Evolutionary conservation across 805 yeast genomes (phyloP).

Genomic region (Saccharomycopsis amapae): DNA sequence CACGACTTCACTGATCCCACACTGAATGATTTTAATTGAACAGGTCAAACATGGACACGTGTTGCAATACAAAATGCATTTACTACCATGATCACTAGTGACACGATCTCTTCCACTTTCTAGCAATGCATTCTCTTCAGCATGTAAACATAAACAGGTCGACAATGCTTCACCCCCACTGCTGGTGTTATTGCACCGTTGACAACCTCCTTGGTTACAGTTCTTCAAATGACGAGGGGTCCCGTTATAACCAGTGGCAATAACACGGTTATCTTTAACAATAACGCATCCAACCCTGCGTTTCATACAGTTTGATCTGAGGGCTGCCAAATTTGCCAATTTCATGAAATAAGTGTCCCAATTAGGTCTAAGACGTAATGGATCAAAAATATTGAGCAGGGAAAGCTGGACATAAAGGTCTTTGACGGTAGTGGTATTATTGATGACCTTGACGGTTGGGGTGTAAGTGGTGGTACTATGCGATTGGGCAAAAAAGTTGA

Average conservation of each 20-base stretch:
- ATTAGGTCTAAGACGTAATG: slow-evolving; percentile 68
- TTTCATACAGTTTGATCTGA: slow-evolving; percentile 94
- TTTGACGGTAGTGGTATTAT: slow-evolving; percentile 34
- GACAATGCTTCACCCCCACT: slow-evolving; percentile 54
- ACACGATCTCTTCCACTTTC: slow-evolving; percentile 91
- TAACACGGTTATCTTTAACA: slow-evolving; percentile 74
- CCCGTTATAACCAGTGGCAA: slow-evolving; percentile 97
- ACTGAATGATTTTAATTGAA: slow-evolving; percentile 88
- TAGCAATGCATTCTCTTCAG: slow-evolving; percentile 91
- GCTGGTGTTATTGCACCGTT: slow-evolving; percentile 68
- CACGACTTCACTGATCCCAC: slow-evolving; percentile 86
- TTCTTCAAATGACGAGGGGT: slow-evolving; percentile 84
- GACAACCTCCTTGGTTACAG: slow-evolving; percentile 95
- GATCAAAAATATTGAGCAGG: slow-evolving; percentile 40
- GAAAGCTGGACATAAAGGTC: slow-evolving; percentile 34
- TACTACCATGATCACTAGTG: slow-evolving; percentile 32
- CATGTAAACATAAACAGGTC: slow-evolving; percentile 91
- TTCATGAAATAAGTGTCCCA: slow-evolving; percentile 98
- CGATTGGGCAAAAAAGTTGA: slow-evolving; percentile 22
- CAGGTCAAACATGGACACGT: slow-evolving; percentile 98
- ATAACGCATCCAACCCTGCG: slow-evolving; percentile 95
- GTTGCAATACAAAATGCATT: slow-evolving; percentile 77
- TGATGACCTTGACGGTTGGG: slow-evolving; percentile 54
- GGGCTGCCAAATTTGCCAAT: slow-evolving; percentile 86
- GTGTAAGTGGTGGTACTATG: slow-evolving; percentile 31